Evolutionary conservation across 1,284 basidiomycete genomes (phyloP).

Genomic region (Melampsora americana): DNA sequence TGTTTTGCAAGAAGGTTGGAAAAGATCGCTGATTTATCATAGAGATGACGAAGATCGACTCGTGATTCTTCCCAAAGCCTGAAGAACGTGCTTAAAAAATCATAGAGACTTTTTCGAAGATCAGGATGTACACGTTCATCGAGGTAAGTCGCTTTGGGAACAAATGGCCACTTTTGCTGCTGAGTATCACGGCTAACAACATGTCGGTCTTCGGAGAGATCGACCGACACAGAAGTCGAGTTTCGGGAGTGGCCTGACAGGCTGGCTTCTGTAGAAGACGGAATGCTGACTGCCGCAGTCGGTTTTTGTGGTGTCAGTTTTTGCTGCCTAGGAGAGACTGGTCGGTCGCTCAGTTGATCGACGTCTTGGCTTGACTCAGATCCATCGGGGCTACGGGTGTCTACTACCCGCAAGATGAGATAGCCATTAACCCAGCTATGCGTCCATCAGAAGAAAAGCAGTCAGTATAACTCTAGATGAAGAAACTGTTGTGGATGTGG

Average conservation of each 20-base stretch:
- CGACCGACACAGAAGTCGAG: not conserved
- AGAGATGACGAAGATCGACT: constrained; percentile 29
- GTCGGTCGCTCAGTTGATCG: not conserved
- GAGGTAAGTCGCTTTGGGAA: constrained; percentile 9
- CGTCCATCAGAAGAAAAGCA: not conserved
- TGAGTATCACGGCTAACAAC: not conserved
- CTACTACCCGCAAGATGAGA: constrained; percentile 30
- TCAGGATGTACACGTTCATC: constrained; percentile 15
- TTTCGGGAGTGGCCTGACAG: constrained; percentile 3
- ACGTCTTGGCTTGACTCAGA: not conserved
- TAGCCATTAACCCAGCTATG: constrained; percentile 1
- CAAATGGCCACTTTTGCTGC: constrained; percentile 35
- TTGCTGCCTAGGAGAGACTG: not conserved
- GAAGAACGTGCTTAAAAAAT: constrained; percentile 44
- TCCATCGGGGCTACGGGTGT: not conserved
- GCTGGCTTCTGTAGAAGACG: not conserved
- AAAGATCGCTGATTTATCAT: constrained; percentile 39
- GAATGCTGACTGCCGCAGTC: not conserved
- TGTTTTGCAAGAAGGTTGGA: constrained; percentile 41
- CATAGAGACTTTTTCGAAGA: constrained; percentile 23
- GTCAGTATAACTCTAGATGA: not conserved
- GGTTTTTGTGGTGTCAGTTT: not conserved
- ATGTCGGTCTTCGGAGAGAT: not conserved
- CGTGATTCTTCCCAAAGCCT: constrained; percentile 43
- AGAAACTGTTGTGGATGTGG: not conserved